Base-by-base conservation (phyloP, 2,329 filamentous ascomycete species). In the Epichloe uncinata region DNA sequence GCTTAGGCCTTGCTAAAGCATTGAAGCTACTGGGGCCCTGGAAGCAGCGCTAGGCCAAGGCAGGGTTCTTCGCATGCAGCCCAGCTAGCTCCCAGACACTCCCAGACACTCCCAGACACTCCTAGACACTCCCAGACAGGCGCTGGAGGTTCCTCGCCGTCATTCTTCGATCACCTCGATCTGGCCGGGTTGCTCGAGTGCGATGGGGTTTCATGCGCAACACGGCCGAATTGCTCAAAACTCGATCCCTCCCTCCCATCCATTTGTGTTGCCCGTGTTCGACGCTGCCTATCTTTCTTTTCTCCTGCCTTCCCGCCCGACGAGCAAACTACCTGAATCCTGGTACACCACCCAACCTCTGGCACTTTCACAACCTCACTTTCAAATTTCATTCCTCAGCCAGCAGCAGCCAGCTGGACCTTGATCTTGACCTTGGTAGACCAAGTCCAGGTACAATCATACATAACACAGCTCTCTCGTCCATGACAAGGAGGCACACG, bases 81-180 rank as follows among this genome's bases (percentile, higher is more conserved):
- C 34, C 43, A 50, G 50, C 50, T 51, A 51, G 45, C 45, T 50
- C 44, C 40, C 30, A 35, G 42, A 42, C 35, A 20, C 20, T 11
- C 9, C n/a, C 8, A 33, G 26, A 42, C 35, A 20, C 20, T 11
- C 9, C n/a, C 8, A 33, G 26, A 42, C 35, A 20, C n/a, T n/a
- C n/a, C n/a, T 8, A 33, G 26, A 5, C 30, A n/a, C 45, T 50
- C 44, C 40, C 30, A 35, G 42, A 42, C 35, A 20, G n/a, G n/a
- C n/a, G n/a, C n/a, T n/a, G n/a, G n/a, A n/a, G n/a, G 7, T 50
- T 37, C 41, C n/a, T 48, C 35, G 50, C 50, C 50, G 40, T 52
- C 48, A 53, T 58, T 56, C 60, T 55, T 64, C 63, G 63, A 65
- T 66, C 58, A 44, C 50, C 59, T 64, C 63, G 63, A 66, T 66